Evolutionary conservation across 179 eudicot species (phyloP), one percentile per base, ranked within the genome.

Genomic region (Silene coronaria): DNA sequence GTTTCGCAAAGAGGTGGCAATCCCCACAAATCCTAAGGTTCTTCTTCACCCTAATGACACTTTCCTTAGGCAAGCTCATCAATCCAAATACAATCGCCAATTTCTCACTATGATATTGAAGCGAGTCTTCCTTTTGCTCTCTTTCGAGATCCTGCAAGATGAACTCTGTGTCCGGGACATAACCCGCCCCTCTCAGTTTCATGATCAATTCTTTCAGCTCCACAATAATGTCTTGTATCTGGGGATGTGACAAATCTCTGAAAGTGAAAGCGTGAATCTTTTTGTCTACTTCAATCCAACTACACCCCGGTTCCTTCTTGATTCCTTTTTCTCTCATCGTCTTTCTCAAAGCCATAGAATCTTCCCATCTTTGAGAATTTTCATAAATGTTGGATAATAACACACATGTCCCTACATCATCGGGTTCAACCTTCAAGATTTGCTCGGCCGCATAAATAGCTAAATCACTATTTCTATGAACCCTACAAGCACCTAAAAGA

Each of bases 21-120:
- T 90, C 92, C 11, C 90, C 87, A 36, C 95, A 90, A 6, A 90
- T 88, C 64, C 94, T 85, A n/a, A 90, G 82, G 78, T 88, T 90
- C 79, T 90, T 90, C 75, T 80, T 71, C n/a, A 88, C 84, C 75
- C 95, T 81, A 23, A 90, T 71, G 10, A 86, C 77, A 65, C 83
- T 79, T 64, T 53, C 88, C 59, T 61, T 84, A 11, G 81, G 81
- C 80, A 85, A 84, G 75, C 78, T 77, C 87, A 83, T 79, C 71
- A 88, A 19, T 6, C 95, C 95, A 62, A 80, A 86, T 14, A 83
- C 84, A 28, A 88, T 80, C 0, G 91, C 89, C 66, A 86, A 75
- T 79, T 90, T 90, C 86, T 90, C 95, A 48, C 91, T 88, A 70
- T 90, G 95, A 70, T 85, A 83, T 48, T 78, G 80, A 76, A 90